A percentile compares a stretch with the other conserved stretches of the same genome.
Conservation (phyloP, 257 asterid species). For the Agastache rugosa region DNA sequence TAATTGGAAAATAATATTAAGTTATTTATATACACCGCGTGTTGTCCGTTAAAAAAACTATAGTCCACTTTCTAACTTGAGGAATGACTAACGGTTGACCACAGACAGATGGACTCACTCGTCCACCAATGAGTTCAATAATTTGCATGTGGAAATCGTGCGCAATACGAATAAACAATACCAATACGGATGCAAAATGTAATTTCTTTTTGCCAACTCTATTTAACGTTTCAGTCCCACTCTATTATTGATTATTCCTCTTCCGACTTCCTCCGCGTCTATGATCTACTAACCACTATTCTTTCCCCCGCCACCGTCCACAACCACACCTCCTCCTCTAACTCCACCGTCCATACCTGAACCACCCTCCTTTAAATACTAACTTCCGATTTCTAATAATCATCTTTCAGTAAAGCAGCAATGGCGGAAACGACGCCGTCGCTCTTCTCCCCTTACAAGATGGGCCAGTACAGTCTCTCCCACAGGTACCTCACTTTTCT, state of each 20-base stretch:
- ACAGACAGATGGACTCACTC: background rate
- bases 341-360: conserved; percentile 34
- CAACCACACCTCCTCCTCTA: background rate
- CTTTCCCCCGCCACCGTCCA: conserved; percentile 3
- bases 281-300: background rate
- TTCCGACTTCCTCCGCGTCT: too few species aligned
- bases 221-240: background rate
- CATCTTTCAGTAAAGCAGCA: background rate
- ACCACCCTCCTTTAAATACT: conserved; percentile 13
- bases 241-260: background rate
- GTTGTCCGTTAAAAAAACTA: too few species aligned
- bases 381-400: background rate
- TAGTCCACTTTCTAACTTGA: background rate
- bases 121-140: background rate
- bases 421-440: conserved; percentile 58
- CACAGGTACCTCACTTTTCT: conserved; percentile 61
- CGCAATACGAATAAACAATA: background rate
- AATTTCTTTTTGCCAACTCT: background rate
- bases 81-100: background rate
- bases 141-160: background rate
- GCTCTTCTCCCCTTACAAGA: conserved; percentile 87
- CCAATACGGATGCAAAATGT: background rate
- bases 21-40: too few species aligned
- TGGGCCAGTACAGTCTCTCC: conserved; percentile 79
- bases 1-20: too few species aligned